phyloP scores from a whole-genome alignment of 257 asterid genomes.

The Solanum lignicaule region DNA sequence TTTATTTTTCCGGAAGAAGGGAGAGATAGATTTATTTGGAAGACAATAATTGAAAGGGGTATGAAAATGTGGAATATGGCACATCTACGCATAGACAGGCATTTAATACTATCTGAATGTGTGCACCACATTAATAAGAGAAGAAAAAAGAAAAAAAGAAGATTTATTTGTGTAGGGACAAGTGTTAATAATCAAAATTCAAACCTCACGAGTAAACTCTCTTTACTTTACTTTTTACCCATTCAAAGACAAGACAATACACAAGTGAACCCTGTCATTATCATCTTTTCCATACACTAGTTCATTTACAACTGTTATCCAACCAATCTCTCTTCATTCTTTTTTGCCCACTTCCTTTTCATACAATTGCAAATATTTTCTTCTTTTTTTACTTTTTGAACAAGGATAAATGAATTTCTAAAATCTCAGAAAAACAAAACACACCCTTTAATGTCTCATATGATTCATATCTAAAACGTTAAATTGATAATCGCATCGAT shows the following conservation, averaged over 20 bases:
- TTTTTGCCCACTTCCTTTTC: not conserved
- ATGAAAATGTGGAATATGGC: not conserved
- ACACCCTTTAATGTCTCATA: not conserved
- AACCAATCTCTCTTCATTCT: not conserved
- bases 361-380: not conserved
- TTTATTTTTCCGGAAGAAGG: not conserved
- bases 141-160: not conserved
- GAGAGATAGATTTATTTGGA: not conserved
- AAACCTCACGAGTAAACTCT: not conserved
- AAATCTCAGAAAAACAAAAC: not conserved
- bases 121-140: not conserved
- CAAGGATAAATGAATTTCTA: not conserved
- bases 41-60: not conserved
- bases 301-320: not conserved
- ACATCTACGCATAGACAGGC: not conserved
- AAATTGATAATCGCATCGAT: not conserved
- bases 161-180: not conserved
- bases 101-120: not conserved
- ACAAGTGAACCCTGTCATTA: not conserved
- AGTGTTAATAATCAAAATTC: not conserved
- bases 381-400: not conserved
- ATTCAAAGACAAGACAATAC: not conserved
- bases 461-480: not conserved
- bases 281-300: not conserved
- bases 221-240: not conserved